phyloP scores from a whole-genome alignment of 225 moss, liverwort and hornwort genomes.

The Neckera pumila region DNA sequence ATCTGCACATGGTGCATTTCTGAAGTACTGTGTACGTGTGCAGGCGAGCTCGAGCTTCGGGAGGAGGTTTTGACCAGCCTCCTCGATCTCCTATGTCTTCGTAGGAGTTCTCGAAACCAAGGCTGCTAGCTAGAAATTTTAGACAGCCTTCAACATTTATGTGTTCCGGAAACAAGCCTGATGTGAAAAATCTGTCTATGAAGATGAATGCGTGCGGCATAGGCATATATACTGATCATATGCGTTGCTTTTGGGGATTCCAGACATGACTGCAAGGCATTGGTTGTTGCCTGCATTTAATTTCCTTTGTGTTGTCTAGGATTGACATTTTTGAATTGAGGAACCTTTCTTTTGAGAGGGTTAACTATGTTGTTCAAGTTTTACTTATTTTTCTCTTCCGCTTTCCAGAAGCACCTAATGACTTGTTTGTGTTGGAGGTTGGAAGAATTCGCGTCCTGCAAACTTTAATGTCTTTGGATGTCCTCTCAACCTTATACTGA shows the following conservation, averaged over 20 bases:
- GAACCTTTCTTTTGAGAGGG: neutral
- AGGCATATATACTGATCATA: neutral
- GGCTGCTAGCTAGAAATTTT: neutral
- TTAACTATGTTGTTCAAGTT: neutral
- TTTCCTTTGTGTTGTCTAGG: neutral
- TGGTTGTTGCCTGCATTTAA: neutral
- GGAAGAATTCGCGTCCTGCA: neutral
- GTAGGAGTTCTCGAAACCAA: neutral
- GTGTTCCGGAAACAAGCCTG: neutral
- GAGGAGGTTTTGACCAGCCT: slow-evolving; percentile 25
- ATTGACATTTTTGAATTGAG: neutral
- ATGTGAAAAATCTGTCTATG: neutral
- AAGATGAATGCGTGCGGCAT: neutral
- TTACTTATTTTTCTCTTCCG: neutral
- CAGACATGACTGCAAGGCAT: neutral
- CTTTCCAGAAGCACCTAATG: neutral
- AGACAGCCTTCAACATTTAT: neutral
- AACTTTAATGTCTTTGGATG: neutral
- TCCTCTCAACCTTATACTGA: neutral
- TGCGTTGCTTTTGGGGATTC: neutral
- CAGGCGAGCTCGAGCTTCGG: slow-evolving; percentile 28
- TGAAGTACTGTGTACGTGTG: neutral
- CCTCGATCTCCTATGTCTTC: slow-evolving; percentile 22
- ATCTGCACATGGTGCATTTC: neutral
- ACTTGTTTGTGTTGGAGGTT: neutral